A percentile compares a stretch with the other conserved stretches of the same genome.
Evolutionary conservation across 345 rosid species (phyloP).

Genomic region (Syzygium oleosum): DNA sequence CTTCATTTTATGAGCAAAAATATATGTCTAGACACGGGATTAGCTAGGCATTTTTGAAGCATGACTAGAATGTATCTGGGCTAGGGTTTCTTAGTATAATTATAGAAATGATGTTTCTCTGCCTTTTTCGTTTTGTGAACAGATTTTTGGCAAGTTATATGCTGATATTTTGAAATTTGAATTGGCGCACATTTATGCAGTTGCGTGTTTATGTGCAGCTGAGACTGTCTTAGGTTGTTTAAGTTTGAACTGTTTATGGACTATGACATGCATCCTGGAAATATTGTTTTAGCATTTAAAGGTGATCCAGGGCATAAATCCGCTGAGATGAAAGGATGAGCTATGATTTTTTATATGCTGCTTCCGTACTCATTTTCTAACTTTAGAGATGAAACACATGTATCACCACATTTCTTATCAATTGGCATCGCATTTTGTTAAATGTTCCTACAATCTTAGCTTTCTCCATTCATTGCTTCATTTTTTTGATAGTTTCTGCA

Average conservation of each 20-base stretch:
- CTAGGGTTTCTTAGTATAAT: not conserved
- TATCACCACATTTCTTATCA: not conserved
- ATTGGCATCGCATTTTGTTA: not conserved
- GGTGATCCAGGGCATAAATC: not conserved
- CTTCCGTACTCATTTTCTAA: not conserved
- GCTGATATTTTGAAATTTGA: not conserved
- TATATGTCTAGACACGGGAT: not conserved
- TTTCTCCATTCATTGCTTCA: not conserved
- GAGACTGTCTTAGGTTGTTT: not conserved
- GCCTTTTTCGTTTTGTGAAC: not conserved
- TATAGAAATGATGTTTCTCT: not conserved
- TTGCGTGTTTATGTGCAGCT: not conserved
- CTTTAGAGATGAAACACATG: not conserved
- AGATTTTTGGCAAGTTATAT: not conserved
- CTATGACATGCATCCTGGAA: not conserved
- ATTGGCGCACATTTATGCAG: not conserved
- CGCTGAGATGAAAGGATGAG: not conserved
- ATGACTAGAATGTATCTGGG: not conserved
- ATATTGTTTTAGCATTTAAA: not conserved
- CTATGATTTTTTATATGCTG: not conserved
- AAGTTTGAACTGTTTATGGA: not conserved
- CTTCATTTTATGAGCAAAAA: not conserved
- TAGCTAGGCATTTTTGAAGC: not conserved
- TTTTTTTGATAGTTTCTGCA: not conserved
- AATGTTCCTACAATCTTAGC: not conserved